Evolutionary conservation across 805 yeast genomes (phyloP), one percentile per base, ranked within the genome.

Genomic region (Cyberlindnera xylosilytica): DNA sequence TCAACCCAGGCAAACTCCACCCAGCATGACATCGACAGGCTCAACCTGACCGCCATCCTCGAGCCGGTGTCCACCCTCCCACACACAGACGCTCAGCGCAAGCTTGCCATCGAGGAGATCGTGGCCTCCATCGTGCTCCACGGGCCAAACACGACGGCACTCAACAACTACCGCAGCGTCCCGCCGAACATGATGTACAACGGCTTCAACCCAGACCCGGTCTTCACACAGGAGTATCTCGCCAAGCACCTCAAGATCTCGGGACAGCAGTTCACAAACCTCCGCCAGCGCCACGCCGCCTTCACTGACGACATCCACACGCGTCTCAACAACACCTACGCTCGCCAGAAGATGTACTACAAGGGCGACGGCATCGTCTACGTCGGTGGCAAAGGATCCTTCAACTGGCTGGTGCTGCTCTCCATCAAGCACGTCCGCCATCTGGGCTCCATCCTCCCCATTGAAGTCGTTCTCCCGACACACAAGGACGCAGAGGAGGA

Each of bases 401-500:
- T 72, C 57, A 74, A 73, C 47, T 74, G 81, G 78, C 56, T 78
- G 35, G 72, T 81, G 1, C 54, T 79, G 29, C 58, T 78, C 15
- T 73, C 77, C 1, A 69, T 75, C 41, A 72, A 70, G 41, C 62
- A 73, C 17, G 59, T 79, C 39, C 60, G 85, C 46, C 66, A 70
- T 9, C 46, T 69, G 13, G 83, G 81, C 1, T 64, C 44, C 66
- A 70, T 53, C 63, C 68, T 37, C 68, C 93, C 95, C 0, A 78
- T 85, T 12, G 95, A 85, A 66, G 80, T 85, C 8, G 68, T 83
- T 44, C 73, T 85, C 49, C 88, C 89, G 5, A 69, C 76, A 36
- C 63, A 68, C 26, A 74, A 73, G 11, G 93, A 79, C 59, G 93
- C 85, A 60, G 64, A 76, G 34, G 82, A 80, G 42, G 64, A 79